Evolutionary conservation across 2,329 filamentous ascomycete genomes (phyloP).

Genomic region (Grosmannia clavigera): DNA sequence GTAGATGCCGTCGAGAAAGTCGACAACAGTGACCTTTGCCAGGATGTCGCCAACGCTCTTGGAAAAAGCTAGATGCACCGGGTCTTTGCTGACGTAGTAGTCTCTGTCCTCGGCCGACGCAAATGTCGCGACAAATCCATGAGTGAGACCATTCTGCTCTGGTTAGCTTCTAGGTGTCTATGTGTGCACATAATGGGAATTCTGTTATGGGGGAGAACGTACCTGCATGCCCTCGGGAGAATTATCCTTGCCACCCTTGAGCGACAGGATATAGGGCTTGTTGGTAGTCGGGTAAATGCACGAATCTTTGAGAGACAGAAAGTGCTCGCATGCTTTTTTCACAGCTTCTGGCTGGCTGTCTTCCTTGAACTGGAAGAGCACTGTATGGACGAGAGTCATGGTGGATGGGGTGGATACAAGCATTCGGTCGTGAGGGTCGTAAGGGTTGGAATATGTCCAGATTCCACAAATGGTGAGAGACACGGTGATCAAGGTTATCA

Average conservation of each 20-base stretch:
- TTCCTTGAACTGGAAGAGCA: conserved; percentile 2
- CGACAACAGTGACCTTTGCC: conserved; percentile 1
- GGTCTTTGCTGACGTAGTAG: conserved; percentile 56
- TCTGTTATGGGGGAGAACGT: conserved; percentile 8
- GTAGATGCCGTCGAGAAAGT: conserved; percentile 5
- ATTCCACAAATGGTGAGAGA: neutral
- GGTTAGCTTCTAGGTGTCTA: neutral
- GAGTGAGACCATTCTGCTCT: conserved; percentile 48
- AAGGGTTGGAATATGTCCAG: neutral
- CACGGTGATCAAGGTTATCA: neutral
- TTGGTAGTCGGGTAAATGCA: conserved; percentile 51
- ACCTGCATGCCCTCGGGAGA: conserved; percentile 50
- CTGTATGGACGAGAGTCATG: conserved; percentile 3
- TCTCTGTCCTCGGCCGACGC: conserved; percentile 48
- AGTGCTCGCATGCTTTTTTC: conserved; percentile 18
- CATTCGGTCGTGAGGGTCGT: neutral
- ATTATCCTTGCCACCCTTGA: conserved; percentile 48
- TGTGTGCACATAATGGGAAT: neutral
- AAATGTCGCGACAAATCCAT: conserved; percentile 60
- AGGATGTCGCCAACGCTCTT: neutral
- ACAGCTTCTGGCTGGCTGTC: conserved; percentile 1
- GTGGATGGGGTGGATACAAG: neutral
- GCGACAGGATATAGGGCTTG: conserved; percentile 45
- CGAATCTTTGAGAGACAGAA: conserved; percentile 39
- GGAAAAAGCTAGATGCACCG: conserved; percentile 45